Evolutionary conservation across 129 eudicot genomes (phyloP).

Genomic region (Flaveria robusta): DNA sequence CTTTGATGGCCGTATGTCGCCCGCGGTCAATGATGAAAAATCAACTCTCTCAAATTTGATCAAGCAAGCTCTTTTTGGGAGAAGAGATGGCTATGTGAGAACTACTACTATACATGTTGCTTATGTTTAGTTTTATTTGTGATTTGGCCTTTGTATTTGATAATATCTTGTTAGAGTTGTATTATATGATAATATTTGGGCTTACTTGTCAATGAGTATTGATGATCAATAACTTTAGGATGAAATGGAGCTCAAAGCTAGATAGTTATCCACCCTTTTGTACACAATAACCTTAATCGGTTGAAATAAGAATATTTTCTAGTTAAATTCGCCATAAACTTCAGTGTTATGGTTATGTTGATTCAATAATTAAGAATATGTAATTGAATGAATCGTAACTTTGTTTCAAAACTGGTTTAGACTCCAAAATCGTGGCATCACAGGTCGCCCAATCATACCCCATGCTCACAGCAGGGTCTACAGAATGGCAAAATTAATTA

Average conservation of each 20-base stretch:
- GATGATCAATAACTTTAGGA: background rate
- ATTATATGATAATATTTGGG: background rate
- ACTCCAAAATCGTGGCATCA: too few relatives aligned
- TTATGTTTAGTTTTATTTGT: background rate
- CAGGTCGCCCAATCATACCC: too few relatives aligned
- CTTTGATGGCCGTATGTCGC: constrained; percentile 34
- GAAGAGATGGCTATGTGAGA: too few relatives aligned
- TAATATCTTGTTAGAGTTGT: background rate
- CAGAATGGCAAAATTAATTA: too few relatives aligned
- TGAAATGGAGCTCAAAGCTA: background rate
- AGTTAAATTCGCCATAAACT: too few relatives aligned
- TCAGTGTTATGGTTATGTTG: too few relatives aligned
- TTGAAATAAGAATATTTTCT: background rate
- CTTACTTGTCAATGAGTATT: background rate
- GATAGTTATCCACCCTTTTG: background rate
- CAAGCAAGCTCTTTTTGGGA: too few relatives aligned
- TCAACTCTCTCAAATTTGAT: constrained; percentile 20
- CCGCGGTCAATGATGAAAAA: constrained; percentile 25
- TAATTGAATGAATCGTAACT: too few relatives aligned
- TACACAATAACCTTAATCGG: background rate
- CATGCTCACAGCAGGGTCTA: too few relatives aligned
- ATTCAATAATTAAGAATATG: too few relatives aligned
- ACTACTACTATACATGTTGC: too few relatives aligned
- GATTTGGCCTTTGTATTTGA: background rate
- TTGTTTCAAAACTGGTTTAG: too few relatives aligned